phyloP scores from a whole-genome alignment of 805 yeast species.

The Sugiyamaella marilandica region DNA sequence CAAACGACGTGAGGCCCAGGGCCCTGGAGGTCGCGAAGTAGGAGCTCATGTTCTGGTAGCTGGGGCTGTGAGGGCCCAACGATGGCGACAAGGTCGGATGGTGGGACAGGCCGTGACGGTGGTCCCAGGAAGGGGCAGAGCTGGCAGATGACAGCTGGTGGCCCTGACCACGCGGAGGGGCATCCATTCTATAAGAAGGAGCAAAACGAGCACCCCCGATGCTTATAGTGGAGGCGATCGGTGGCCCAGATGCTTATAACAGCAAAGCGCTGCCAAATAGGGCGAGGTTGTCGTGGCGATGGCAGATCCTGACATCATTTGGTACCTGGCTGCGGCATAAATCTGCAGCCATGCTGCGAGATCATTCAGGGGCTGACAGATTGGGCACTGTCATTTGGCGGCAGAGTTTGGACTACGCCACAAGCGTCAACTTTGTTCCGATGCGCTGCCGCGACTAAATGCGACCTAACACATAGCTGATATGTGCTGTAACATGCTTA shows the following conservation, averaged over 20 bases:
- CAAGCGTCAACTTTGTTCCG: no score
- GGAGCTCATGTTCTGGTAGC: neutral
- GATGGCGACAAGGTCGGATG: neutral
- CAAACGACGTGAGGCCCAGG: neutral
- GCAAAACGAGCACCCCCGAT: neutral
- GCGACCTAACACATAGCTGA: no score
- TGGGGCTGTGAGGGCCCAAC: neutral
- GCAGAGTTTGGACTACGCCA: no score
- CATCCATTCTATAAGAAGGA: neutral
- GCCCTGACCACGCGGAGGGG: constrained; percentile 1
- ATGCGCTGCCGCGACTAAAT: no score
- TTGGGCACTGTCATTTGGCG: no score
- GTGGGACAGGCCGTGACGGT: neutral
- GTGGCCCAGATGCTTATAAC: neutral
- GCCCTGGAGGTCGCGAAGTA: neutral
- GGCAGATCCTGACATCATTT: constrained; percentile 3
- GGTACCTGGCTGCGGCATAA: constrained; percentile 1
- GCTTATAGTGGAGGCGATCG: constrained; percentile 2
- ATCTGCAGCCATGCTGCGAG: neutral
- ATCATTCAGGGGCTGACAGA: neutral
- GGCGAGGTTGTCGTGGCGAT: neutral
- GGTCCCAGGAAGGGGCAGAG: constrained; percentile 1
- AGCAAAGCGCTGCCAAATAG: neutral
- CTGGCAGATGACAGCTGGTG: neutral
- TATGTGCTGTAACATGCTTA: no score